phyloP scores from a whole-genome alignment of 2,329 filamentous ascomycete genomes.

The Karstenula rhodostoma region DNA sequence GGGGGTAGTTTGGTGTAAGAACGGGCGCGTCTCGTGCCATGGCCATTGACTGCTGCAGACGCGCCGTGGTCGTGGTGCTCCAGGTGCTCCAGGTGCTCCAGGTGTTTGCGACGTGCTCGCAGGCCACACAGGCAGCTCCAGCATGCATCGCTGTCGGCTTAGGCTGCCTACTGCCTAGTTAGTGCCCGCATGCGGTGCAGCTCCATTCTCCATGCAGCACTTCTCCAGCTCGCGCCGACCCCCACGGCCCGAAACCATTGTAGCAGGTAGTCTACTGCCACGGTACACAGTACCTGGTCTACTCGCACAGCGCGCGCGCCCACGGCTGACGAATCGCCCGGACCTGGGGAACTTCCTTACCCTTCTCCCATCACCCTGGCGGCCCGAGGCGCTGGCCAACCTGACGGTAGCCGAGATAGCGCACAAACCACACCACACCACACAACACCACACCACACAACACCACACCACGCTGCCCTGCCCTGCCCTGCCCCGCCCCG shows the following conservation, averaged over 20 bases:
- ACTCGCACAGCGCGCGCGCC: no score
- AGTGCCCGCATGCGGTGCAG: background rate
- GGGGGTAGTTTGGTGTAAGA: background rate
- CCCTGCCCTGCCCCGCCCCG: no score
- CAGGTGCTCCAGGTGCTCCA: background rate
- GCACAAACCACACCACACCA: background rate
- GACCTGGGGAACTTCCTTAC: conserved; percentile 28
- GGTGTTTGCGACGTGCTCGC: background rate
- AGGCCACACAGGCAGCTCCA: background rate
- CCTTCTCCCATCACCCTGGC: background rate
- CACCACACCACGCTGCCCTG: background rate
- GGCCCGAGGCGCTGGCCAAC: conserved; percentile 25
- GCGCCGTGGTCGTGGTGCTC: background rate
- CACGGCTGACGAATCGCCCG: conserved; percentile 10
- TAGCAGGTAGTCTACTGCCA: background rate
- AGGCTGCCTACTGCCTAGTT: background rate
- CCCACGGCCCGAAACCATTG: background rate
- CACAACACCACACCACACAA: background rate
- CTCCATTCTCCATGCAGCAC: background rate
- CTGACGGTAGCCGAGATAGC: conserved; percentile 10
- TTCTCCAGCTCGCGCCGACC: background rate
- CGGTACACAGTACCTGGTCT: background rate
- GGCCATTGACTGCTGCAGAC: background rate
- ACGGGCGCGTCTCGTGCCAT: conserved; percentile 3
- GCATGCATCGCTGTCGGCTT: background rate